Evolutionary conservation across 306 rosid species (phyloP), one percentile per base, ranked within the genome.

Genomic region (Trichosanthes cucumerina): DNA sequence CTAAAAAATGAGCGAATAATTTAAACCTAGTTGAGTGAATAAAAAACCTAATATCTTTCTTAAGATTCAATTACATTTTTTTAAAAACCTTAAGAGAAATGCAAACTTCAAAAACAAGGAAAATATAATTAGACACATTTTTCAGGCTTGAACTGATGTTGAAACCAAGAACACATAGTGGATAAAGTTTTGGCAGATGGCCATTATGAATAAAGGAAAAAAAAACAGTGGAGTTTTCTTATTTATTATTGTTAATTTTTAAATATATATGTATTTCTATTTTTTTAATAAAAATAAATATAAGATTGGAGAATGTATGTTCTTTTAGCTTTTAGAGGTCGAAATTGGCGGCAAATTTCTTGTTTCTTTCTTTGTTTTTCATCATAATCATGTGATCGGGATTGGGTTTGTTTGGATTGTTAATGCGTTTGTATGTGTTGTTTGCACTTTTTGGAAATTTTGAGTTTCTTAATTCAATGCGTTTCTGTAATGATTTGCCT

Each of bases 311-410:
- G 39, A 73, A 73, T 73, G 78, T 73, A 49, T 52, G 56, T 49
- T 73, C 19, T 73, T 73, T 26, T 73, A 73, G 5, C 44, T 50
- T 31, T 49, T 6, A 49, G 26, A 26, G 39, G 78, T 50, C 26
- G 60, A 64, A 73, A 73, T 73, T 73, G 41, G 60, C 78, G 60
- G 78, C 60, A 41, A 69, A 21, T 69, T 69, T 38, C 2, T 34
- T 34, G 18, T n/a, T 68, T 68, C 50, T 39, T 68, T 68, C 23
- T 72, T 47, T 72, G 41, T 28, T 31, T 73, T 15, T 28, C 19
- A 38, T 44, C 39, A 24, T 26, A 16, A 15, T 72, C 77, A 18
- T 19, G 28, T 73, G 78, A 73, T 73, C 78, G 62, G 16, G 15
- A 49, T 52, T 49, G 60, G 39, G 21, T 47, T 49, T 73, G 14